These are phyloP conservation scores for Penicillium canariense DNA, from an alignment of 495 filamentous ascomycete species.

Conservation along the genomic window DNA sequence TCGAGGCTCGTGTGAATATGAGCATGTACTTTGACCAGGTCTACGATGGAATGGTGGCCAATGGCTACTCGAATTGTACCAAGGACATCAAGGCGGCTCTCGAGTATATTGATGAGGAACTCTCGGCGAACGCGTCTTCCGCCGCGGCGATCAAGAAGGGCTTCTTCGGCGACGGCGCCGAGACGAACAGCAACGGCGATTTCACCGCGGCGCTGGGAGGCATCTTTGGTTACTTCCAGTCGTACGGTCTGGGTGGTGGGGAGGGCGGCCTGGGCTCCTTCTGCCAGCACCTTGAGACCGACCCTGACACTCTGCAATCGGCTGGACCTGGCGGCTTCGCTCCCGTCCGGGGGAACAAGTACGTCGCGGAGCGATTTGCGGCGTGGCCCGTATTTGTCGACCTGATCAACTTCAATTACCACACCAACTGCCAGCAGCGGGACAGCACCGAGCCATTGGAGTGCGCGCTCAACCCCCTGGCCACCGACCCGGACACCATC, in stretches of 20 bases:
- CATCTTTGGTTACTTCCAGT: conserved; percentile 47
- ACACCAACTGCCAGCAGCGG: conserved; percentile 42
- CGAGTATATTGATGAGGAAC: conserved; percentile 49
- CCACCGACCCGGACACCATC: conserved; percentile 38
- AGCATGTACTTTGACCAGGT: conserved; percentile 56
- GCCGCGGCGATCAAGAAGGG: conserved; percentile 45
- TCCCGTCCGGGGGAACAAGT: conserved; percentile 35
- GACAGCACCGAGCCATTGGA: conserved; percentile 25
- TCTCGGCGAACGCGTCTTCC: conserved; percentile 28
- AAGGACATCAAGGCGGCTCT: conserved; percentile 51
- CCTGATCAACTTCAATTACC: conserved; percentile 41
- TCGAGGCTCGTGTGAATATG: conserved; percentile 56
- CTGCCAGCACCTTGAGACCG: conserved; percentile 47
- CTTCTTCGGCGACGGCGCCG: conserved; percentile 50
- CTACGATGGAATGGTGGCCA: conserved; percentile 49
- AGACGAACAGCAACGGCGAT: conserved; percentile 48
- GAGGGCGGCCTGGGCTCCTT: conserved; percentile 38
- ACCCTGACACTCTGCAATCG: conserved; percentile 21
- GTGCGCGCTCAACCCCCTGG: conserved; percentile 41
- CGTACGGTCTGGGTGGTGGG: conserved; percentile 46
- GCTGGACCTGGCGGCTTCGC: conserved; percentile 42
- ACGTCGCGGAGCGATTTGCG: conserved; percentile 45
- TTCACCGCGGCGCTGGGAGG: conserved; percentile 45
- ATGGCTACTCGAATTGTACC: conserved; percentile 54
- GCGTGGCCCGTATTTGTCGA: conserved; percentile 41